Percentiles rank a stretch among this genome's conserved stretches.
Conservation (phyloP, 2,329 filamentous ascomycete species). For the Botryotinia narcissicola region DNA sequence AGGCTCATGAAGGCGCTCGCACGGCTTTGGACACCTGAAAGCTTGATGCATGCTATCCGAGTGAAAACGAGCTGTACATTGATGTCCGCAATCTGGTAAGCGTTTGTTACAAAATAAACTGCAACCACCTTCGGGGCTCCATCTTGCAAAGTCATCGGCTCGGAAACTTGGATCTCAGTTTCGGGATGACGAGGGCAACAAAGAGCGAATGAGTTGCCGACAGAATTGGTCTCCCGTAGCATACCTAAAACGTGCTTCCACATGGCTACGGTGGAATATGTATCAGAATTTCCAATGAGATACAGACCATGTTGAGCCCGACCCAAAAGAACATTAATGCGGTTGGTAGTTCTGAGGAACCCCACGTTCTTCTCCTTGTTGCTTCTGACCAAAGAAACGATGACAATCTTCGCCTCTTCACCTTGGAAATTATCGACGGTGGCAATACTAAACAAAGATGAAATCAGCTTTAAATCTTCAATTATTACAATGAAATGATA, state of each 20-base stretch:
- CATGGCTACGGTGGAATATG: slow-evolving; percentile 57
- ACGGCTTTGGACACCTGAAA: slow-evolving; percentile 47
- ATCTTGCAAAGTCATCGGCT: slow-evolving; percentile 37
- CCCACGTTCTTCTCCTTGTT: slow-evolving; percentile 58
- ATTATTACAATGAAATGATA: neutral
- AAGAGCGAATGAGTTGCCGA: slow-evolving; percentile 53
- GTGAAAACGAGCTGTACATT: slow-evolving; percentile 48
- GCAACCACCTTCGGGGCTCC: slow-evolving; percentile 58
- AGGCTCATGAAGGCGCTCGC: slow-evolving; percentile 42
- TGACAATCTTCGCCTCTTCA: slow-evolving; percentile 66
- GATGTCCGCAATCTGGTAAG: slow-evolving; percentile 46
- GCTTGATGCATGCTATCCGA: slow-evolving; percentile 47
- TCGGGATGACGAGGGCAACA: slow-evolving; percentile 60
- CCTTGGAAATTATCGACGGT: slow-evolving; percentile 73
- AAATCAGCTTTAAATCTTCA: neutral
- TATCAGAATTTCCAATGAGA: slow-evolving; percentile 64
- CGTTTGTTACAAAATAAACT: slow-evolving; percentile 35
- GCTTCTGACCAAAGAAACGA: slow-evolving; percentile 69
- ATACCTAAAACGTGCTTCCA: slow-evolving; percentile 59
- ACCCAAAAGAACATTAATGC: slow-evolving; percentile 67
- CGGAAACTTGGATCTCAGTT: slow-evolving; percentile 35
- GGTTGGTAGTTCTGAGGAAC: slow-evolving; percentile 64
- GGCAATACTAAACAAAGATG: slow-evolving; percentile 41
- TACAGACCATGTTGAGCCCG: slow-evolving; percentile 69
- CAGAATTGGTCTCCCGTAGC: slow-evolving; percentile 45